Conservation (phyloP, 78 protist species). For the Capsaspora owczarzaki region DNA sequence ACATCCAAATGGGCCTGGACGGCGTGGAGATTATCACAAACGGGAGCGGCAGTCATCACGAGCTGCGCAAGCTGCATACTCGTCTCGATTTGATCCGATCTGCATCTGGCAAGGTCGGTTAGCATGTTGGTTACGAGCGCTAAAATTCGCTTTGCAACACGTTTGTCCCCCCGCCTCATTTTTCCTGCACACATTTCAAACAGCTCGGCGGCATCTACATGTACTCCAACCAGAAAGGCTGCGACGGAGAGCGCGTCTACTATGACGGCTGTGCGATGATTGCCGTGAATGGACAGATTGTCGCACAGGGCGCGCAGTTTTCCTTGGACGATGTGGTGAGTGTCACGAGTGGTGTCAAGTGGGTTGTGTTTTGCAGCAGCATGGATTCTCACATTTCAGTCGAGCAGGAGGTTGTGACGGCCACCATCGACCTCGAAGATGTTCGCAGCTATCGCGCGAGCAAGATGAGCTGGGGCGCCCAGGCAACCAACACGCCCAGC, state of each 20-base stretch:
- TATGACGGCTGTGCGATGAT: constrained; percentile 77
- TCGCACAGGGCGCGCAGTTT: constrained; percentile 70
- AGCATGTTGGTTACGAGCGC: too few species aligned
- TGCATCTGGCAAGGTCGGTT: constrained; percentile 44
- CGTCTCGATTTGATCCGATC: constrained; percentile 59
- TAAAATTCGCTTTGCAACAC: too few species aligned
- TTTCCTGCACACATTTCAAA: too few species aligned
- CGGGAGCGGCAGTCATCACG: constrained; percentile 80
- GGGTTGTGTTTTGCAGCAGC: not conserved
- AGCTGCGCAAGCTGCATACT: constrained; percentile 60
- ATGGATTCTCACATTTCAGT: not conserved
- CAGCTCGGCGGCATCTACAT: constrained; percentile 32
- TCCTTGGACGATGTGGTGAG: constrained; percentile 35
- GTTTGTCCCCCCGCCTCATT: too few species aligned
- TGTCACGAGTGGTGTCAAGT: not conserved
- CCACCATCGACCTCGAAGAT: constrained; percentile 56
- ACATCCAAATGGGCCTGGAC: constrained; percentile 19
- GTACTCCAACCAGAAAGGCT: constrained; percentile 55
- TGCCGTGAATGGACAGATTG: constrained; percentile 50
- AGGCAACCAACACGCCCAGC: too few species aligned
- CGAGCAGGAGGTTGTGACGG: constrained; percentile 44
- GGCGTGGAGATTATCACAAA: constrained; percentile 79
- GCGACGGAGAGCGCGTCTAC: constrained; percentile 81
- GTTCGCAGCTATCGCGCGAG: constrained; percentile 12
- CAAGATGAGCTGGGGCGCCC: too few species aligned